phyloP scores from a whole-genome alignment of 768 basidiomycete genomes.

The Daedaleopsis sinensis region DNA sequence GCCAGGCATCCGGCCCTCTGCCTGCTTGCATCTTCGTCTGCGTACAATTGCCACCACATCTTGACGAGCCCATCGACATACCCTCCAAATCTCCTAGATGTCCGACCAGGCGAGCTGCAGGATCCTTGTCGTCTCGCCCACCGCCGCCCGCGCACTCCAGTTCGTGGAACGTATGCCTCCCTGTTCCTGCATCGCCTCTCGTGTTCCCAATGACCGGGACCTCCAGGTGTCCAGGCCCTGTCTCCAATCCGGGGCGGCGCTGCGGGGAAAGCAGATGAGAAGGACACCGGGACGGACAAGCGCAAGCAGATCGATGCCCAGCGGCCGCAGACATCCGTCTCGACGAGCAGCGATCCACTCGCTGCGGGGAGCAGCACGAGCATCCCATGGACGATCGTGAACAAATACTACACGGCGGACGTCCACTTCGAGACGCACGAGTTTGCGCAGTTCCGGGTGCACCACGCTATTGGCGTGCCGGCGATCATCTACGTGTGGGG shows the following conservation, averaged over 20 bases:
- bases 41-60: not conserved
- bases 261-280: not conserved
- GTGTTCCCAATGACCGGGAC: slow-evolving; percentile 15
- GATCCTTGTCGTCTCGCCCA: slow-evolving; percentile 32
- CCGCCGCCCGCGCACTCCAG: slow-evolving; percentile 24
- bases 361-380: slow-evolving; percentile 13
- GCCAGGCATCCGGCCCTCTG: not conserved
- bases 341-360: slow-evolving; percentile 7
- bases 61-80: not conserved
- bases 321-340: not conserved
- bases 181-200: slow-evolving; percentile 12
- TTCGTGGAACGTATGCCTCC: slow-evolving; percentile 34
- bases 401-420: slow-evolving; percentile 81
- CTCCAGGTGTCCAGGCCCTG: slow-evolving; percentile 30
- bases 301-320: not conserved
- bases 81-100: not conserved
- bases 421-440: slow-evolving; percentile 67
- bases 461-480: slow-evolving; percentile 52
- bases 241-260: slow-evolving; percentile 1
- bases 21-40: not conserved
- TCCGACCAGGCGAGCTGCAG: slow-evolving; percentile 18
- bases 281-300: not conserved
- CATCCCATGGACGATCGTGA: slow-evolving; percentile 75
- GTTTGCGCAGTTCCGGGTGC: slow-evolving; percentile 45
- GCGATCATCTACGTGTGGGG: slow-evolving; percentile 78